Percentiles rank a stretch among this genome's conserved stretches.
Evolutionary conservation across 805 yeast genomes (phyloP).

Genomic region (Candida sakaeoensis): DNA sequence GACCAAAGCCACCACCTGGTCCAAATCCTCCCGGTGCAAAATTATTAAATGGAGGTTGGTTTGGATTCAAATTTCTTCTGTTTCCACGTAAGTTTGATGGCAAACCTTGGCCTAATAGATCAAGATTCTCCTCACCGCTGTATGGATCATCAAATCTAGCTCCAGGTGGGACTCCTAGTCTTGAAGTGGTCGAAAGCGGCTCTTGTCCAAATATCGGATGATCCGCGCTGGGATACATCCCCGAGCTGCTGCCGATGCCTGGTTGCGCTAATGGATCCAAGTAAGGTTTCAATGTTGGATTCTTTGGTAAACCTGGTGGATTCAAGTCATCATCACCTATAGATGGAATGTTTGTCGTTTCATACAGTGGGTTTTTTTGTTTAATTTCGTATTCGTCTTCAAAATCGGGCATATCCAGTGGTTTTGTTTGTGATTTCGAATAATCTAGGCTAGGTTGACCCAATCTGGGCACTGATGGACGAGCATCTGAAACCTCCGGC

Average conservation of each 20-base stretch:
- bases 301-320: conserved; percentile 39
- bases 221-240: conserved; percentile 47
- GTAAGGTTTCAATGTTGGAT: conserved; percentile 42
- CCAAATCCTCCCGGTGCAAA: conserved; percentile 8
- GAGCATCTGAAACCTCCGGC: neutral
- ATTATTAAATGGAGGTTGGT: neutral
- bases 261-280: conserved; percentile 34
- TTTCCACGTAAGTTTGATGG: conserved; percentile 35
- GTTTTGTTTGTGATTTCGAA: conserved; percentile 8
- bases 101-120: conserved; percentile 42
- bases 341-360: conserved; percentile 16
- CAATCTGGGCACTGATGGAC: neutral
- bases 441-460: neutral
- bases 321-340: conserved; percentile 52
- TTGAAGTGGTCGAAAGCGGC: conserved; percentile 20
- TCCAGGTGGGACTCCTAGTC: conserved; percentile 41
- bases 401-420: conserved; percentile 47
- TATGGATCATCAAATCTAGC: conserved; percentile 53
- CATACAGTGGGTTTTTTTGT: conserved; percentile 5
- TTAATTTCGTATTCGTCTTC: conserved; percentile 49
- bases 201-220: conserved; percentile 47
- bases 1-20: conserved; percentile 7
- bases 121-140: conserved; percentile 38
- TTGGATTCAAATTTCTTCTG: conserved; percentile 13
- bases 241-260: conserved; percentile 1